A percentile compares a stretch with the other conserved stretches of the same genome.
phyloP scores from a whole-genome alignment of 371 early-diverging fungal species.

The Mucor mucedo region DNA sequence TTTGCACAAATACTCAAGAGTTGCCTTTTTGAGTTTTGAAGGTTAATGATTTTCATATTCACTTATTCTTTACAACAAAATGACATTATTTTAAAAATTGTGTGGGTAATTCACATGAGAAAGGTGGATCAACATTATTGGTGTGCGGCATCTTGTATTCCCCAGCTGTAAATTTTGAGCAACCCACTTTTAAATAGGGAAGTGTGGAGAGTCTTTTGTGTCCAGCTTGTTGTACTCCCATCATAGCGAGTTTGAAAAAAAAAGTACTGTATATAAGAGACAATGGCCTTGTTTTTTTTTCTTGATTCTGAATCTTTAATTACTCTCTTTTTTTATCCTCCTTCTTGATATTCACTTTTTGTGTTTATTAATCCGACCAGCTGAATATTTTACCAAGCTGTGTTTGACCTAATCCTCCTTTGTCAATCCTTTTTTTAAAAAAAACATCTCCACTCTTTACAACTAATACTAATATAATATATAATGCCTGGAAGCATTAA shows the following conservation, averaged over 20 bases:
- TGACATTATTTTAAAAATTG: slow-evolving; percentile 3
- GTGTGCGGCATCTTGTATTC: slow-evolving; percentile 23
- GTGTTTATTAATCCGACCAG: slow-evolving; percentile 1
- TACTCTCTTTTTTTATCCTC: neutral
- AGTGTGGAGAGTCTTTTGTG: slow-evolving; percentile 18
- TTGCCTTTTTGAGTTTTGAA: neutral
- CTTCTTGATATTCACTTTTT: neutral
- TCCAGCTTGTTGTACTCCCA: slow-evolving; percentile 5
- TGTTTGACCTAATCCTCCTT: neutral
- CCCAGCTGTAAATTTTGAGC: slow-evolving; percentile 14
- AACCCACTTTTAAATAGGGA: slow-evolving; percentile 11
- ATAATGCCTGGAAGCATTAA: slow-evolving; percentile 23
- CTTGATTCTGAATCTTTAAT: neutral
- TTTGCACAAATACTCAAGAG: no score
- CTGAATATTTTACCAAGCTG: slow-evolving; percentile 4
- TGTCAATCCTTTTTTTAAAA: slow-evolving; percentile 9
- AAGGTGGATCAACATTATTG: slow-evolving; percentile 2
- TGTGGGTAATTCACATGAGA: slow-evolving; percentile 32
- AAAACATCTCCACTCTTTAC: slow-evolving; percentile 1
- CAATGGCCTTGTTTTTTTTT: neutral
- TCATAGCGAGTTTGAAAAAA: neutral
- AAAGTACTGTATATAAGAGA: neutral
- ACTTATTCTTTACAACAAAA: neutral
- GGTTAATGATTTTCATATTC: neutral
- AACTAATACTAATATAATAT: neutral